Percentiles rank a stretch among this genome's conserved stretches.
These are phyloP conservation scores for Orbilia quercus DNA, from an alignment of 2,329 filamentous ascomycete genomes.

Conservation along the genomic window DNA sequence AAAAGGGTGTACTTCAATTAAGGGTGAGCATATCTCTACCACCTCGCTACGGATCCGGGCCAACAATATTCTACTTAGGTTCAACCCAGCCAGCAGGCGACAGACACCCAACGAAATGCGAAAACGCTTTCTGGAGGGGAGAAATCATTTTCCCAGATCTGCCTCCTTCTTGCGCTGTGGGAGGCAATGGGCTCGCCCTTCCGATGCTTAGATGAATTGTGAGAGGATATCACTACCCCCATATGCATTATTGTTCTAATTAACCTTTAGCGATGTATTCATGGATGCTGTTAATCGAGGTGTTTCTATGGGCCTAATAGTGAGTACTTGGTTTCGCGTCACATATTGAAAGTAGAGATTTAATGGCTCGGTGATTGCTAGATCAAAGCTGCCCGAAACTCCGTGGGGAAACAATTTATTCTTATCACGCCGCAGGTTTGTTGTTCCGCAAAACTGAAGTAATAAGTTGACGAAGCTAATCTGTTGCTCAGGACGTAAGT, in stretches of 20 bases:
- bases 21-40: constrained; percentile 68
- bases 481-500: constrained; percentile 61
- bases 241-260: constrained; percentile 49
- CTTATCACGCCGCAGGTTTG: constrained; percentile 87
- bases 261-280: constrained; percentile 78
- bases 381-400: constrained; percentile 84
- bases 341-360: too few species aligned
- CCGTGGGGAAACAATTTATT: constrained; percentile 92
- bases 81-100: constrained; percentile 70
- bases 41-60: background rate
- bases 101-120: constrained; percentile 78
- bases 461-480: background rate
- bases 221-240: constrained; percentile 60
- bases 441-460: constrained; percentile 62
- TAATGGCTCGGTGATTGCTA: constrained; percentile 61
- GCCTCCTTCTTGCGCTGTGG: constrained; percentile 91
- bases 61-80: constrained; percentile 64
- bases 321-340: constrained; percentile 66
- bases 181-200: constrained; percentile 97
- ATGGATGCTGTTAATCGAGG: constrained; percentile 98
- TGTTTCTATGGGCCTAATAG: constrained; percentile 92
- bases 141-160: constrained; percentile 97
- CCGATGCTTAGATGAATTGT: constrained; percentile 93
- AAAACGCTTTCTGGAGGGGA: constrained; percentile 95
- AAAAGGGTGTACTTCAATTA: constrained; percentile 78